Percentiles rank a stretch among this genome's conserved stretches.
These are phyloP conservation scores for Verticillium dahliae DNA, from an alignment of 2,329 filamentous ascomycete genomes.

Conservation along the genomic window DNA sequence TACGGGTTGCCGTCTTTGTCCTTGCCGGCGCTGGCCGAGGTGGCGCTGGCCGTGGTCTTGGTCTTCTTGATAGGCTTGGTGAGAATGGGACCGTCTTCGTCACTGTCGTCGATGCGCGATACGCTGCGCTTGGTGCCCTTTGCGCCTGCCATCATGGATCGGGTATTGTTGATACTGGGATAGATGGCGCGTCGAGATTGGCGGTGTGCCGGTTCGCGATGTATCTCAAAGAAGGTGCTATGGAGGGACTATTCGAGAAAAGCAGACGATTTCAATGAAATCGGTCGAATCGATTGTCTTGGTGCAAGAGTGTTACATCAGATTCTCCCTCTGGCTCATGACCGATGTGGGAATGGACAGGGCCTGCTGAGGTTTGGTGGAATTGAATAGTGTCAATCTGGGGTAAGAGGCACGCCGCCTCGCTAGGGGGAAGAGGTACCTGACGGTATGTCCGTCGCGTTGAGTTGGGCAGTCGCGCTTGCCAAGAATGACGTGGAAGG, in stretches of 20 bases:
- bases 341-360: too few relatives aligned
- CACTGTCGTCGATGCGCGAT: slow-evolving; percentile 20
- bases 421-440: not conserved
- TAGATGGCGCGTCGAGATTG: too few relatives aligned
- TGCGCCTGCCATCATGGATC: slow-evolving; percentile 4
- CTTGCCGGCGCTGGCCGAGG: slow-evolving; percentile 17
- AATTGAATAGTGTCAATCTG: too few relatives aligned
- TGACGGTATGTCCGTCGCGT: not conserved
- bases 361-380: not conserved
- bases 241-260: not conserved
- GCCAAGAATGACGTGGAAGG: not conserved
- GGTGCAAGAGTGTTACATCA: too few relatives aligned
- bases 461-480: slow-evolving; percentile 3
- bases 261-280: too few relatives aligned
- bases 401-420: too few relatives aligned
- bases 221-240: not conserved
- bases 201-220: not conserved
- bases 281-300: too few relatives aligned
- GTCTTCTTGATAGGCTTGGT: slow-evolving; percentile 40
- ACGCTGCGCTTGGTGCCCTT: slow-evolving; percentile 8
- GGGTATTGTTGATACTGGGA: not conserved
- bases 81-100: slow-evolving; percentile 23
- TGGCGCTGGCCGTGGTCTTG: slow-evolving; percentile 21
- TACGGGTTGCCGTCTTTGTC: slow-evolving; percentile 43
- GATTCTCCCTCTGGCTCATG: too few relatives aligned